phyloP scores from a whole-genome alignment of 2,329 filamentous ascomycete genomes.

The Calonectria henricotiae region DNA sequence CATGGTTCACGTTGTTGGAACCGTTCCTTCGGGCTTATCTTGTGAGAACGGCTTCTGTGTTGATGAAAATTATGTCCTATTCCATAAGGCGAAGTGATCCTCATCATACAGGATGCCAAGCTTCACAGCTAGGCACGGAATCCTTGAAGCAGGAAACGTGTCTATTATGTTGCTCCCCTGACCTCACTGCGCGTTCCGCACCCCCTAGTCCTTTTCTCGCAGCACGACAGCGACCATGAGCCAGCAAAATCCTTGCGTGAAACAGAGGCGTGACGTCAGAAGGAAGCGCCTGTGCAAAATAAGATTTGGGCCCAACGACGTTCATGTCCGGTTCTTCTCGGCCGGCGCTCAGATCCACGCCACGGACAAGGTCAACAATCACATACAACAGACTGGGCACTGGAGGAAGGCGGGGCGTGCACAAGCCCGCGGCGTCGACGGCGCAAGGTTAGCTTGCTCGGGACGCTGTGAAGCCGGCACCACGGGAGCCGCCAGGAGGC shows the following conservation, averaged over 20 bases:
- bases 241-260: constrained; percentile 33
- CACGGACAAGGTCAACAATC: constrained; percentile 39
- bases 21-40: constrained; percentile 30
- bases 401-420: constrained; percentile 40
- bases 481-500: constrained; percentile 48
- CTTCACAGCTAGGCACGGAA: constrained; percentile 19
- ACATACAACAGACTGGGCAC: constrained; percentile 31
- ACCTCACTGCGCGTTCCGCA: constrained; percentile 28
- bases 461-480: constrained; percentile 49
- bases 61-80: constrained; percentile 27
- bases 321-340: constrained; percentile 46
- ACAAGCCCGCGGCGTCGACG: constrained; percentile 42
- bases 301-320: constrained; percentile 38
- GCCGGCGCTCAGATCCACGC: constrained; percentile 47
- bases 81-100: constrained; percentile 24
- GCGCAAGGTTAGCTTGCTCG: constrained; percentile 48
- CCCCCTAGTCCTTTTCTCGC: constrained; percentile 28
- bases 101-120: constrained; percentile 34
- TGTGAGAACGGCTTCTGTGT: constrained; percentile 20
- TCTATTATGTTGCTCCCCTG: constrained; percentile 13
- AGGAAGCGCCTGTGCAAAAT: constrained; percentile 33
- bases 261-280: constrained; percentile 40
- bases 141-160: constrained; percentile 1
- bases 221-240: constrained; percentile 9
- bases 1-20: constrained; percentile 32